Percentiles rank a stretch among this genome's conserved stretches.
Conservation (phyloP, 108 stramenopile genomes). For the Schizochytrium sp. region DNA sequence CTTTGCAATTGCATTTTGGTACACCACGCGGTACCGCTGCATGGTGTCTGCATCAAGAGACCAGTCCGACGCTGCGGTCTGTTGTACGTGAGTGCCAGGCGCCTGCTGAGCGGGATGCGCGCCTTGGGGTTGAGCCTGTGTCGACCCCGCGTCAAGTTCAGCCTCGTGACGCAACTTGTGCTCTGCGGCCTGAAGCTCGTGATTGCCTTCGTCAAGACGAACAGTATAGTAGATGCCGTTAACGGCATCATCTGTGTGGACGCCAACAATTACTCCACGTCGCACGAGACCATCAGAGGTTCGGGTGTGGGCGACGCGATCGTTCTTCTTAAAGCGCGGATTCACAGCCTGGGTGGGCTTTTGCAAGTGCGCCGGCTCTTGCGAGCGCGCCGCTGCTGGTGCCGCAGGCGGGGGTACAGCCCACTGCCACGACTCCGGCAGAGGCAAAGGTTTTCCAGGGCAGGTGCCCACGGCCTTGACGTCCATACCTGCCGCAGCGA, state of each 20-base stretch:
- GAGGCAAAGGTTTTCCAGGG: background rate
- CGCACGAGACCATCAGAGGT: background rate
- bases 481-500: background rate
- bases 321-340: background rate
- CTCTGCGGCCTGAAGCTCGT: background rate
- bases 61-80: background rate
- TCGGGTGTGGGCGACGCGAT: background rate
- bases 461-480: background rate
- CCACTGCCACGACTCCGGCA: background rate
- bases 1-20: background rate
- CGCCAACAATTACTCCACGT: background rate
- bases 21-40: background rate
- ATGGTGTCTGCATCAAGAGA: background rate
- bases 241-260: background rate
- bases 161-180: background rate
- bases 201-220: background rate
- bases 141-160: background rate
- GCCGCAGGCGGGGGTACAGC: background rate
- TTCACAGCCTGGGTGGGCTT: background rate
- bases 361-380: too few species aligned
- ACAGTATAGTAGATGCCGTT: conserved; percentile 2
- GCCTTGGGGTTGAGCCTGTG: background rate
- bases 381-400: background rate
- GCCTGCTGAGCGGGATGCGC: background rate
- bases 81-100: background rate